Conservation (phyloP, 2,329 filamentous ascomycete species). For the Alternaria angustiovoidea region DNA sequence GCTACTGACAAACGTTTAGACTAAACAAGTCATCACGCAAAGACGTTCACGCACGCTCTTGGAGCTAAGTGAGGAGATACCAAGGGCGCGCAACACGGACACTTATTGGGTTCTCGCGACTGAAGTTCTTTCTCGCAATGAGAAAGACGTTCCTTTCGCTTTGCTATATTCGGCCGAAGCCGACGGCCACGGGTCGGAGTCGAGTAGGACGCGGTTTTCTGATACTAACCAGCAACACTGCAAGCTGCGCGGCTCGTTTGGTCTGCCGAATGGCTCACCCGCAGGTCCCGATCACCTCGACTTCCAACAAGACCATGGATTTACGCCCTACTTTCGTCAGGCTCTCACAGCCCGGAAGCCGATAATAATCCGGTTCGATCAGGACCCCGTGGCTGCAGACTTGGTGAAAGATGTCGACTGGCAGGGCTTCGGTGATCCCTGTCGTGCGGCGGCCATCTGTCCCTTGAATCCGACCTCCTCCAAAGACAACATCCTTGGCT, state of each 20-base stretch:
- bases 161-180: conserved; percentile 37
- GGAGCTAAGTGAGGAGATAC: conserved; percentile 67
- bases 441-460: conserved; percentile 45
- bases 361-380: conserved; percentile 38
- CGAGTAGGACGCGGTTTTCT: conserved; percentile 16
- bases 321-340: conserved; percentile 40
- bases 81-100: conserved; percentile 71
- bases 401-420: conserved; percentile 43
- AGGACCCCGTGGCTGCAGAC: conserved; percentile 34
- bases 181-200: conserved; percentile 9
- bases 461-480: conserved; percentile 49
- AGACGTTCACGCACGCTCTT: conserved; percentile 21
- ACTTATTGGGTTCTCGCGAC: conserved; percentile 75
- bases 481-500: conserved; percentile 46
- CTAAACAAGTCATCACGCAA: conserved; percentile 17
- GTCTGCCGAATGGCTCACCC: conserved; percentile 26
- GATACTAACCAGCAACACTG: conserved; percentile 23
- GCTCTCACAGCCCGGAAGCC: conserved; percentile 38
- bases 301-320: conserved; percentile 23
- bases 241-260: conserved; percentile 34
- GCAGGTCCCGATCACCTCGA: conserved; percentile 35
- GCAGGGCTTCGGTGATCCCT: conserved; percentile 46
- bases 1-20: conserved; percentile 13
- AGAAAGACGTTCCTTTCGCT: conserved; percentile 54
- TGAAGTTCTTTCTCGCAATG: conserved; percentile 73